These are phyloP conservation scores for Termitomyces sp. DNA, from an alignment of 768 basidiomycete genomes.

Conservation along the genomic window DNA sequence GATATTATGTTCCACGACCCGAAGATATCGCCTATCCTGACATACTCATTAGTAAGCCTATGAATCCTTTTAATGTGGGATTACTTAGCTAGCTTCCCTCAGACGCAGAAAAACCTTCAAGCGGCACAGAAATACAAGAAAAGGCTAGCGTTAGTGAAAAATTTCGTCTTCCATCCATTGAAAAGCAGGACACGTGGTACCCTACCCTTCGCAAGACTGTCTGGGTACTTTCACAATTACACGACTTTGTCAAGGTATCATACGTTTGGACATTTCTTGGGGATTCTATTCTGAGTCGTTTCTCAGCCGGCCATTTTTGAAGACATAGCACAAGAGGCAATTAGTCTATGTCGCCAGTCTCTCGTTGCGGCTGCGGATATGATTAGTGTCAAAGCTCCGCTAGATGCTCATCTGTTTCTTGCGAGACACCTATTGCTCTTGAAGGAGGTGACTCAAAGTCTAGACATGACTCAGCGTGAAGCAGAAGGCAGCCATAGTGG, in stretches of 20 bases:
- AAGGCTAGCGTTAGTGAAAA: conserved; percentile 66
- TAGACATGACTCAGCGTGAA: conserved; percentile 55
- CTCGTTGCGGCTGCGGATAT: conserved; percentile 67
- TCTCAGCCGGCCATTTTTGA: conserved; percentile 88
- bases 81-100: neutral
- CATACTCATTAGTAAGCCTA: conserved; percentile 62
- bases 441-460: conserved; percentile 81
- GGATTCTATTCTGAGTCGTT: neutral
- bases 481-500: conserved; percentile 27
- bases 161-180: conserved; percentile 64
- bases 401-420: conserved; percentile 84
- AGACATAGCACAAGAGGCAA: conserved; percentile 93
- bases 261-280: neutral
- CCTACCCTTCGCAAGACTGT: conserved; percentile 84
- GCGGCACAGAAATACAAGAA: conserved; percentile 47
- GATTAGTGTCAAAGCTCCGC: conserved; percentile 43
- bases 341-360: conserved; percentile 76
- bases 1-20: conserved; percentile 69
- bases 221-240: conserved; percentile 87
- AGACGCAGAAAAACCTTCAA: conserved; percentile 41
- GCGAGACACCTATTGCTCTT: conserved; percentile 86
- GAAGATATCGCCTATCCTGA: conserved; percentile 87
- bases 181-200: conserved; percentile 85
- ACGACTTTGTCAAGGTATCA: conserved; percentile 86
- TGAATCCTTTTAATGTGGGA: neutral